A percentile compares a stretch with the other conserved stretches of the same genome.
These are phyloP conservation scores for Quercus glauca DNA, from an alignment of 306 rosid genomes.

Conservation along the genomic window DNA sequence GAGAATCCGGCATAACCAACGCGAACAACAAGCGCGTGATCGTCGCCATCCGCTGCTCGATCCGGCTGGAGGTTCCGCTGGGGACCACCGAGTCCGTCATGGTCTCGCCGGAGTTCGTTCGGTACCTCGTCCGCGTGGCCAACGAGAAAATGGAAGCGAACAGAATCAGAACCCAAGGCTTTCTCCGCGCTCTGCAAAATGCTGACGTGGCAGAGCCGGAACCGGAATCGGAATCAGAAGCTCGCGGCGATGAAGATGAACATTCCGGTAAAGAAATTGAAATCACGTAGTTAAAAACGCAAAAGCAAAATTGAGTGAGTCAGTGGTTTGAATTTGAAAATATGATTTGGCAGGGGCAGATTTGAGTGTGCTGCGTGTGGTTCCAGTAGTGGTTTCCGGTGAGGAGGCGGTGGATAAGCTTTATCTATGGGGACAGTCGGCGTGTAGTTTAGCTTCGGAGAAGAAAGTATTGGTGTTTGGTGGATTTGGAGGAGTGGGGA, in stretches of 20 bases:
- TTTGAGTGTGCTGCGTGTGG: constrained; percentile 43
- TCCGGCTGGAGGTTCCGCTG: constrained; percentile 77
- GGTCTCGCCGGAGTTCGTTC: constrained; percentile 69
- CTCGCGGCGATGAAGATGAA: constrained; percentile 1
- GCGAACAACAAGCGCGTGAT: constrained; percentile 69
- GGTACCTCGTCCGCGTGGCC: constrained; percentile 64
- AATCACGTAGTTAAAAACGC: too few species aligned
- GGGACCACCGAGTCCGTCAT: constrained; percentile 52
- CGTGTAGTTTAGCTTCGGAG: constrained; percentile 39
- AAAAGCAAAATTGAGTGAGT: too few species aligned
- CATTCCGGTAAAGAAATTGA: constrained; percentile 38
- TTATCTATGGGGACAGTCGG: constrained; percentile 89
- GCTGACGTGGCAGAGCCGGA: constrained; percentile 10
- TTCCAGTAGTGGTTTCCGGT: constrained; percentile 50
- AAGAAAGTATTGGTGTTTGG: constrained; percentile 61
- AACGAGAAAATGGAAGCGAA: constrained; percentile 87
- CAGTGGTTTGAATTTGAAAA: constrained; percentile 54
- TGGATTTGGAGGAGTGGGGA: constrained; percentile 94
- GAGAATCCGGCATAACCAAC: constrained; percentile 86
- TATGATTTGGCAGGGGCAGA: constrained; percentile 89
- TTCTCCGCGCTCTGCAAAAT: constrained; percentile 39
- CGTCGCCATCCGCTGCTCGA: constrained; percentile 86
- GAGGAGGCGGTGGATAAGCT: constrained; percentile 71
- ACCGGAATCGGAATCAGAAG: constrained; percentile 15
- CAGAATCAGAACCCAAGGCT: constrained; percentile 68